Evolutionary conservation across 148 eudicot species (phyloP), one percentile per base, ranked within the genome.

Genomic region (Camellia sinensis): DNA sequence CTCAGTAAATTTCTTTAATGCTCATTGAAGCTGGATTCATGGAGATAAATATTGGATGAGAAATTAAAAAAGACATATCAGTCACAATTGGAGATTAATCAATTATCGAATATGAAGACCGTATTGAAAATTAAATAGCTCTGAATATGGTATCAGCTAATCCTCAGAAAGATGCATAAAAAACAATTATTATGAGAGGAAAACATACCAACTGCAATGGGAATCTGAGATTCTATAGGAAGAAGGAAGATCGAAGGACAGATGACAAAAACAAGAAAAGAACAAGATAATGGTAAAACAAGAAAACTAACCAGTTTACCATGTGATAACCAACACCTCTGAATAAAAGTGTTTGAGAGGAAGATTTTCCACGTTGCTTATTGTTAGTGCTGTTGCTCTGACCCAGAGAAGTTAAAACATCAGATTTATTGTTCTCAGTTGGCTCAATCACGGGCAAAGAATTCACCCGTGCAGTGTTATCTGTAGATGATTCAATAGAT

Each of bases 301-400:
- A 40, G 78, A 71, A 18, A 76, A 85, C 94, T 85, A 82, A 97
- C 99, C 98, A 91, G 89, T 97, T 97, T 85, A 94, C 99, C 98
- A 94, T 97, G 91, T 94, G 99, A 87, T 97, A 97, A 46, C 88
- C 88, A 87, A 88, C 88, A 67, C 94, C 98, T 85, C 84, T 87
- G 75, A 81, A 91, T 44, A 71, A 85, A 75, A 97, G 89, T 82
- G 87, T 88, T 56, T 91, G 89, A 71, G 85, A 82, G 68, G 94
- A 83, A 84, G 90, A 73, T 77, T 86, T 92, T 63, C 81, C 88
- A 52, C 91, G 94, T 68, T 88, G 96, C 78, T 86, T 92, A 44
- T 65, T 79, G 77, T 59, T 91, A 70, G 74, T 82, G 81, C 78
- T 89, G 80, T 76, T 87, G 70, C 80, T 85, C 70, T 86, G 84